A percentile compares a stretch with the other conserved stretches of the same genome.
Evolutionary conservation across 2,329 filamentous ascomycete species (phyloP).

Genomic region (Pseudogymnoascus pannorum): DNA sequence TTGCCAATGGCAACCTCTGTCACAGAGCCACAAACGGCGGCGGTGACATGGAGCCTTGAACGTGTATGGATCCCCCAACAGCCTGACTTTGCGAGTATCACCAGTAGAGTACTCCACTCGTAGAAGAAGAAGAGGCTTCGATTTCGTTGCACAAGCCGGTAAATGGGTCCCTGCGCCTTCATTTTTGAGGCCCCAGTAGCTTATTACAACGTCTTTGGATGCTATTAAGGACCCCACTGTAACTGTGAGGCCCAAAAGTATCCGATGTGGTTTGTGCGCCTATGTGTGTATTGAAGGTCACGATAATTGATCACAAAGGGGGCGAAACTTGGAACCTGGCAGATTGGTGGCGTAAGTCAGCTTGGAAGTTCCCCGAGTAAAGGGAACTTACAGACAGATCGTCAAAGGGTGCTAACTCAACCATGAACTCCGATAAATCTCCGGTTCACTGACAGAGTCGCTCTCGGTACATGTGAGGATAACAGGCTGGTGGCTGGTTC

Average conservation of each 20-base stretch:
- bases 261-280: neutral
- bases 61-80: neutral
- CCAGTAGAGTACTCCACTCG: slow-evolving; percentile 6
- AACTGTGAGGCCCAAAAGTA: neutral
- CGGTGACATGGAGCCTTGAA: slow-evolving; percentile 5
- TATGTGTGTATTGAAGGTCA: neutral
- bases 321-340: neutral
- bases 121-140: slow-evolving; percentile 2
- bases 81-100: neutral
- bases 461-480: neutral
- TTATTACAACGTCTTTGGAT: slow-evolving; percentile 8
- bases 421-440: neutral
- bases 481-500: neutral
- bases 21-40: slow-evolving; percentile 2
- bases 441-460: neutral
- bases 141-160: slow-evolving; percentile 6
- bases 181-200: slow-evolving; percentile 7
- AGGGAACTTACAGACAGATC: neutral
- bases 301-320: neutral
- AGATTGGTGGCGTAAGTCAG: neutral
- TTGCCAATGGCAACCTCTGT: neutral
- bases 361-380: neutral
- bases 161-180: slow-evolving; percentile 8
- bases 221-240: neutral
- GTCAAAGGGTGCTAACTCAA: neutral